Percentiles rank a stretch among this genome's conserved stretches.
Conservation (phyloP, 1,284 basidiomycete genomes). For the Pseudozyma sp. region DNA sequence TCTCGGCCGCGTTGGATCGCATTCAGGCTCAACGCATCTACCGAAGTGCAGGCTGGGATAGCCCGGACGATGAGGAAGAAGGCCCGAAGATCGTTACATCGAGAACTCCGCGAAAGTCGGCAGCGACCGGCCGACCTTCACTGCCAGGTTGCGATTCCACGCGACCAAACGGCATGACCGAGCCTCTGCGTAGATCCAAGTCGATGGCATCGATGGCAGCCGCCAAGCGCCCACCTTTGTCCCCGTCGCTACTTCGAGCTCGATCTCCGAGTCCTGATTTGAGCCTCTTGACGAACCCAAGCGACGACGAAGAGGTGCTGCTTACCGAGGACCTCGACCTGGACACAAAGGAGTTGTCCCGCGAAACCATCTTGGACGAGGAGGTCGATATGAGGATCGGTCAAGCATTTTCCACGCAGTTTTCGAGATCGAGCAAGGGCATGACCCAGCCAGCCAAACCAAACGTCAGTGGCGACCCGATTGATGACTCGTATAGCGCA, state of each 20-base stretch:
- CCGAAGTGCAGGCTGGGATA: constrained; percentile 21
- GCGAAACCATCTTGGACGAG: constrained; percentile 23
- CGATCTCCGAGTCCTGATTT: constrained; percentile 38
- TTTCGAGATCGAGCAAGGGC: constrained; percentile 7
- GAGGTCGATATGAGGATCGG: constrained; percentile 44
- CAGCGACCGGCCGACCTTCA: constrained; percentile 8
- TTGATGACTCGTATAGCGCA: not conserved
- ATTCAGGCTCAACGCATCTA: constrained; percentile 25
- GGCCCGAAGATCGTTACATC: not conserved
- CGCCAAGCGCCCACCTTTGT: not conserved
- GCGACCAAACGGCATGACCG: not conserved
- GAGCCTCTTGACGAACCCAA: constrained; percentile 21
- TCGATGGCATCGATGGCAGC: constrained; percentile 11
- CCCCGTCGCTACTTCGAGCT: constrained; percentile 6
- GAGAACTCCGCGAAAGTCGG: constrained; percentile 4
- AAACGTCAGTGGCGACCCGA: constrained; percentile 1
- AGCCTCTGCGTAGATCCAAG: constrained; percentile 9
- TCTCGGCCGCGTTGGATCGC: constrained; percentile 30
- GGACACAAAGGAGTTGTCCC: constrained; percentile 8
- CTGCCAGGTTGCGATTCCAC: constrained; percentile 2
- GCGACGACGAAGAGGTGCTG: constrained; percentile 42
- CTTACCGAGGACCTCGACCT: constrained; percentile 26
- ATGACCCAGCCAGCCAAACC: not conserved
- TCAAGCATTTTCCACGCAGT: constrained; percentile 18
- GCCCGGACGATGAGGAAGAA: constrained; percentile 33